Evolutionary conservation across 2,329 filamentous ascomycete species (phyloP).

Genomic region (Helicocarpus griseus): DNA sequence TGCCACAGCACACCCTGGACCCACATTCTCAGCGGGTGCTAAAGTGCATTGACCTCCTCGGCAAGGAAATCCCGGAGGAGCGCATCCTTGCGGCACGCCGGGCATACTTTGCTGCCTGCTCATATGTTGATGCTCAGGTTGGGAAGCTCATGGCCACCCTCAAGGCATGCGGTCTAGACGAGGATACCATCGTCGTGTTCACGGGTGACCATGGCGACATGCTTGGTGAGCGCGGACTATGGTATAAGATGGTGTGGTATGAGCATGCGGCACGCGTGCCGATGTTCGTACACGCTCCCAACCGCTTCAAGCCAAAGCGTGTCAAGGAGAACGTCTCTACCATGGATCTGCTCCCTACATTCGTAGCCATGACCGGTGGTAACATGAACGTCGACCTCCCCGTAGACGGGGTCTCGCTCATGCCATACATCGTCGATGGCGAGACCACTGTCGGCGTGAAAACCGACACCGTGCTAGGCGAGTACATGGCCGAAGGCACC

Average conservation of each 20-base stretch:
- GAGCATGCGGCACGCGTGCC: constrained; percentile 85
- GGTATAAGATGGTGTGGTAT: constrained; percentile 97
- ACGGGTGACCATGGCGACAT: constrained; percentile 93
- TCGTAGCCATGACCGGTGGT: constrained; percentile 71
- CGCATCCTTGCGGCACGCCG: constrained; percentile 77
- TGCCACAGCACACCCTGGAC: constrained; percentile 74
- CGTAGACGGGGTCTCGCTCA: constrained; percentile 72
- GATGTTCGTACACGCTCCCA: constrained; percentile 72
- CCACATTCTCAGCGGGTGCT: constrained; percentile 78
- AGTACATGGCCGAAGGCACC: constrained; percentile 92
- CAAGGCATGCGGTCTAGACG: constrained; percentile 66
- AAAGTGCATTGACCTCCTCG: constrained; percentile 78
- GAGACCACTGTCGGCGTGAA: constrained; percentile 30
- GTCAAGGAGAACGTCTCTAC: constrained; percentile 82
- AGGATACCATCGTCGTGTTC: constrained; percentile 86
- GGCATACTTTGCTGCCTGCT: constrained; percentile 87
- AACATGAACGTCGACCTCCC: constrained; percentile 62
- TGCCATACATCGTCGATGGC: constrained; percentile 62
- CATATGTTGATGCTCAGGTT: constrained; percentile 88
- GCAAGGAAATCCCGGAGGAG: constrained; percentile 71
- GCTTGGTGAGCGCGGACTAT: constrained; percentile 83
- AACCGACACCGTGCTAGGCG: constrained; percentile 81
- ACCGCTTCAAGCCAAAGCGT: constrained; percentile 62
- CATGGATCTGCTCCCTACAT: constrained; percentile 78
- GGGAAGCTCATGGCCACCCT: constrained; percentile 70